Conservation (phyloP, 1,284 basidiomycete species). For the Apiotrichum siamense region DNA sequence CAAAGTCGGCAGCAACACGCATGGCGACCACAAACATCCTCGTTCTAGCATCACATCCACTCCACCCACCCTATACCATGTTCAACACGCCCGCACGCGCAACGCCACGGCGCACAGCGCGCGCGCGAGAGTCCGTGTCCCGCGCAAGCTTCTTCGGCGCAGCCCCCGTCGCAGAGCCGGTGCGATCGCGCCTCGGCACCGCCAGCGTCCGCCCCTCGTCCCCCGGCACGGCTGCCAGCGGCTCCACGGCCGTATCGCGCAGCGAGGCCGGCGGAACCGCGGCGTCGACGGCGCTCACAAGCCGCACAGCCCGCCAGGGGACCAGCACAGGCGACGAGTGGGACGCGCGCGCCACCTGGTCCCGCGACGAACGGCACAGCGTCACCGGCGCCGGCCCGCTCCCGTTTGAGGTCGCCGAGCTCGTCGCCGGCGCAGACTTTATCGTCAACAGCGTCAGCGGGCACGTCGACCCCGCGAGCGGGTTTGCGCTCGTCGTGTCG, state of each 20-base stretch:
- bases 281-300: slow-evolving; percentile 29
- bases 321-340: slow-evolving; percentile 14
- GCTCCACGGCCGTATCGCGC: slow-evolving; percentile 11
- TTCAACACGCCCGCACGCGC: slow-evolving; percentile 39
- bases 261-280: slow-evolving; percentile 6
- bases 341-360: slow-evolving; percentile 29
- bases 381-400: slow-evolving; percentile 27
- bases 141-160: slow-evolving; percentile 23
- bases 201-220: slow-evolving; percentile 5
- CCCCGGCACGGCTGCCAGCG: slow-evolving; percentile 9
- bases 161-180: slow-evolving; percentile 1
- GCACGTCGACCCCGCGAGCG: slow-evolving; percentile 38
- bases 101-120: slow-evolving; percentile 26
- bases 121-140: slow-evolving; percentile 16
- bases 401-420: slow-evolving; percentile 31
- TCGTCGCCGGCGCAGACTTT: slow-evolving; percentile 36
- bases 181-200: slow-evolving; percentile 6
- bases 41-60: not conserved
- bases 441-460: slow-evolving; percentile 40
- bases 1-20: not conserved
- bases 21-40: not conserved
- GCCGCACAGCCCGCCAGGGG: slow-evolving; percentile 18
- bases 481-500: slow-evolving; percentile 46
- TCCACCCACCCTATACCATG: slow-evolving; percentile 19
- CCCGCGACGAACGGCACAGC: slow-evolving; percentile 30